Conservation (phyloP, 2,329 filamentous ascomycete genomes). For the Botrytis fragariae region DNA sequence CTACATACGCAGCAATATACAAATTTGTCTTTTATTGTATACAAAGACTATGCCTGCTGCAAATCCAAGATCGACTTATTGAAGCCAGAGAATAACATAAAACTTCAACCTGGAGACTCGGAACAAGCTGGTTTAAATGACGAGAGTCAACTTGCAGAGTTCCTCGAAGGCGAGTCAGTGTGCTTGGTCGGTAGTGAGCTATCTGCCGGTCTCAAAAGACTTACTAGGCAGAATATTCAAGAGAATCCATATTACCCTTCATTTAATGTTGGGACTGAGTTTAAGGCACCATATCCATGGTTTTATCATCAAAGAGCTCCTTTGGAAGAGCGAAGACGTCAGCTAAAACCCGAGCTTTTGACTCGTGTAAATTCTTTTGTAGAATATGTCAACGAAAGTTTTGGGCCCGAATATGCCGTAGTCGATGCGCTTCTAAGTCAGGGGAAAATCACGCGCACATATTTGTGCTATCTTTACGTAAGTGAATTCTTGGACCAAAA, state of each 20-base stretch:
- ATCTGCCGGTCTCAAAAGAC: constrained; percentile 18
- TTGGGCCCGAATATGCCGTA: constrained; percentile 19
- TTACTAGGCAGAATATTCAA: constrained; percentile 19
- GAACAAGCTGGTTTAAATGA: neutral
- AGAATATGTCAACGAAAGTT: constrained; percentile 18
- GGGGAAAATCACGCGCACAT: constrained; percentile 15
- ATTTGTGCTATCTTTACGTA: constrained; percentile 16
- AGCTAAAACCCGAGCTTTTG: constrained; percentile 18
- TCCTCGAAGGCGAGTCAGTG: constrained; percentile 6
- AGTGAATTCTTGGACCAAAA: neutral
- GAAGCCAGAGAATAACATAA: no score
- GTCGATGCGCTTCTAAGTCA: constrained; percentile 12
- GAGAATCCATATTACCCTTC: constrained; percentile 19
- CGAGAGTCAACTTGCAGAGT: neutral
- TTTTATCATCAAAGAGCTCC: constrained; percentile 20
- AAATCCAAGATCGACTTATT: neutral
- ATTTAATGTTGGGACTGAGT: constrained; percentile 19
- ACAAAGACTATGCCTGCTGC: constrained; percentile 18
- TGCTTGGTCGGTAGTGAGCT: constrained; percentile 16
- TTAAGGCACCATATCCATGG: constrained; percentile 19
- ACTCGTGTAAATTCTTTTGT: constrained; percentile 19
- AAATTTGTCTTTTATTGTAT: constrained; percentile 17
- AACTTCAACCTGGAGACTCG: neutral
- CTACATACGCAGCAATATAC: constrained; percentile 12
- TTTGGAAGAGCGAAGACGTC: constrained; percentile 18